Conservation (phyloP, 2,329 filamentous ascomycete species). For the Colletotrichum filicis region DNA sequence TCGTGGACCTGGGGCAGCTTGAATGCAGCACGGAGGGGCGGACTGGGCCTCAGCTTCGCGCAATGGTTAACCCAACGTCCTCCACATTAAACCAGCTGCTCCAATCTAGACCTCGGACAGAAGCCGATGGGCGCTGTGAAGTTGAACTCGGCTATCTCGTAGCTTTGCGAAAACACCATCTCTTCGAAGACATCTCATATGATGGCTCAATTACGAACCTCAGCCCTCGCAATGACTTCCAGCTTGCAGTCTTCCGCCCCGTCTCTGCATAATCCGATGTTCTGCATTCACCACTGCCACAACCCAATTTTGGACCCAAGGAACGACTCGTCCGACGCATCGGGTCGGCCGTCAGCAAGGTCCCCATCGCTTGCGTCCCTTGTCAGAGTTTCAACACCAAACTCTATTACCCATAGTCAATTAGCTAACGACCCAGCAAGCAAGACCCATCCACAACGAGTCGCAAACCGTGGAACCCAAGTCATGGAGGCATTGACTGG, state of each 20-base stretch:
- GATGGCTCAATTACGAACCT: background rate
- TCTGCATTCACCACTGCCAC: conserved; percentile 7
- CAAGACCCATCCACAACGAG: background rate
- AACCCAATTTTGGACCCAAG: background rate
- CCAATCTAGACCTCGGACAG: conserved; percentile 13
- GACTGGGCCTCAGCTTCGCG: conserved; percentile 14
- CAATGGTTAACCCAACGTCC: background rate
- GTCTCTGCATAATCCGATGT: conserved; percentile 4
- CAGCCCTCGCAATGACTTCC: conserved; percentile 4
- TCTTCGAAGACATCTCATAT: background rate
- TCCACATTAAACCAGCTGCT: background rate
- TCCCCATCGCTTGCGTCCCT: conserved; percentile 10
- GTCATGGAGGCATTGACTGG: conserved; percentile 12
- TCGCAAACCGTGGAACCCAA: conserved; percentile 7
- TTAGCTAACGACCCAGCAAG: background rate
- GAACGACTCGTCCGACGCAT: background rate
- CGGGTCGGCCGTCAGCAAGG: conserved; percentile 30
- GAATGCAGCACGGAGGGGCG: background rate
- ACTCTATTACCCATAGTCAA: conserved; percentile 20
- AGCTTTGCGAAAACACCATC: background rate
- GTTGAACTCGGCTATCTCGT: background rate
- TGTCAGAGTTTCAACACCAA: conserved; percentile 33
- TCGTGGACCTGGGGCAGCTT: conserved; percentile 16
- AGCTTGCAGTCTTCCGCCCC: background rate
- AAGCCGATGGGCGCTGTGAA: conserved; percentile 6